Conservation (phyloP, 1,139 yeast species). For the Debaryomycetaceae sp. region DNA sequence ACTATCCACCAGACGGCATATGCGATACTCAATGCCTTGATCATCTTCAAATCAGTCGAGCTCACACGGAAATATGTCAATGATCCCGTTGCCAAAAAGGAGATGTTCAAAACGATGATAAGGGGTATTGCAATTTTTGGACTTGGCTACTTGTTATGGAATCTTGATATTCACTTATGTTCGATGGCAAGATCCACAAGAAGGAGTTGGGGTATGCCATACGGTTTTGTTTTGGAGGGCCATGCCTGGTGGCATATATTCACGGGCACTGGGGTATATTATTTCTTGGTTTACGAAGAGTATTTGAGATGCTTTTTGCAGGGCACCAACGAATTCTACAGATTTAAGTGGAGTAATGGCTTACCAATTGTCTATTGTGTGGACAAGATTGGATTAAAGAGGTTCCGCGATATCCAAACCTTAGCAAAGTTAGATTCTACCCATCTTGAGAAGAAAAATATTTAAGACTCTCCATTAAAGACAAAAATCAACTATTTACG, state of each 20-base stretch:
- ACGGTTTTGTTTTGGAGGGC: constrained; percentile 83
- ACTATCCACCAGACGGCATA: constrained; percentile 83
- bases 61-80: constrained; percentile 52
- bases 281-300: constrained; percentile 63
- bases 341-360: constrained; percentile 50
- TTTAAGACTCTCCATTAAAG: constrained; percentile 1
- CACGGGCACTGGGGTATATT: constrained; percentile 70
- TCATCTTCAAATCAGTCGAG: constrained; percentile 52
- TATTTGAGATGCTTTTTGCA: constrained; percentile 62
- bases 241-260: constrained; percentile 99
- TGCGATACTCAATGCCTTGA: constrained; percentile 59
- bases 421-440: constrained; percentile 18
- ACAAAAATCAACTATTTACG: not conserved
- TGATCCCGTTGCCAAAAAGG: constrained; percentile 41
- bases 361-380: constrained; percentile 32
- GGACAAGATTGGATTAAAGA: constrained; percentile 28
- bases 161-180: constrained; percentile 81
- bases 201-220: constrained; percentile 73
- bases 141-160: constrained; percentile 78
- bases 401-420: constrained; percentile 14
- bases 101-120: constrained; percentile 52
- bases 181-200: constrained; percentile 58
- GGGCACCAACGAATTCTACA: constrained; percentile 49
- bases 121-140: constrained; percentile 64
- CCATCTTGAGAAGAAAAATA: constrained; percentile 8